These are phyloP conservation scores for Suillus occidentalis DNA, from an alignment of 768 basidiomycete genomes.

Conservation along the genomic window DNA sequence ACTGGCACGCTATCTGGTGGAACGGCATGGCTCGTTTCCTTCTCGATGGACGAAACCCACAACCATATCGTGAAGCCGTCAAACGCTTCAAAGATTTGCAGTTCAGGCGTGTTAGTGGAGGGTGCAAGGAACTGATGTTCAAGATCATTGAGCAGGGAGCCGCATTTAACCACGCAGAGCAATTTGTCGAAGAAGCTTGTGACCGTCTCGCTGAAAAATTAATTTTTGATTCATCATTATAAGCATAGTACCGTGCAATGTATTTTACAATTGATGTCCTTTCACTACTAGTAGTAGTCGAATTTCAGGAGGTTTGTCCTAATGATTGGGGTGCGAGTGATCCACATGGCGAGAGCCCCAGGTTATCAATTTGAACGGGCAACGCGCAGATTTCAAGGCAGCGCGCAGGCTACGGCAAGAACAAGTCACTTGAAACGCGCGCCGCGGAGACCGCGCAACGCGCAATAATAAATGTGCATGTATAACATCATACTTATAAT, in stretches of 20 bases:
- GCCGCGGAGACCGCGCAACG: too few relatives aligned
- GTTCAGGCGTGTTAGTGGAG: conserved; percentile 16
- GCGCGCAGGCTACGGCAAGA: too few relatives aligned
- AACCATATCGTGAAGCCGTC: conserved; percentile 16
- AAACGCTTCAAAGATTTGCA: conserved; percentile 13
- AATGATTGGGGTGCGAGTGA: too few relatives aligned
- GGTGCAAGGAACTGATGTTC: conserved; percentile 13
- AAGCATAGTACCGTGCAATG: not conserved
- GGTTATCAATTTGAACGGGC: too few relatives aligned
- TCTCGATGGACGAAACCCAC: conserved; percentile 18
- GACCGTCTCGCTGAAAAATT: not conserved
- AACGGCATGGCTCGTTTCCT: conserved; percentile 22
- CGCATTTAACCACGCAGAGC: conserved; percentile 25
- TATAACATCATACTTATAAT: not conserved
- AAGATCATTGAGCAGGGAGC: not conserved
- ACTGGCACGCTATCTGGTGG: conserved; percentile 25
- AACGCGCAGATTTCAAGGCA: too few relatives aligned
- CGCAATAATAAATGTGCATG: too few relatives aligned
- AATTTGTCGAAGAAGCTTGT: conserved; percentile 4
- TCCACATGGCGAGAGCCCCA: too few relatives aligned
- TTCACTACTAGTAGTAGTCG: too few relatives aligned
- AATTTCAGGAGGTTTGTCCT: too few relatives aligned
- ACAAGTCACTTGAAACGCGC: too few relatives aligned
- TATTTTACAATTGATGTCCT: not conserved
- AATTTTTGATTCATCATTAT: not conserved